phyloP scores from a whole-genome alignment of 1,284 basidiomycete genomes.

The Rugosomyces carneus region DNA sequence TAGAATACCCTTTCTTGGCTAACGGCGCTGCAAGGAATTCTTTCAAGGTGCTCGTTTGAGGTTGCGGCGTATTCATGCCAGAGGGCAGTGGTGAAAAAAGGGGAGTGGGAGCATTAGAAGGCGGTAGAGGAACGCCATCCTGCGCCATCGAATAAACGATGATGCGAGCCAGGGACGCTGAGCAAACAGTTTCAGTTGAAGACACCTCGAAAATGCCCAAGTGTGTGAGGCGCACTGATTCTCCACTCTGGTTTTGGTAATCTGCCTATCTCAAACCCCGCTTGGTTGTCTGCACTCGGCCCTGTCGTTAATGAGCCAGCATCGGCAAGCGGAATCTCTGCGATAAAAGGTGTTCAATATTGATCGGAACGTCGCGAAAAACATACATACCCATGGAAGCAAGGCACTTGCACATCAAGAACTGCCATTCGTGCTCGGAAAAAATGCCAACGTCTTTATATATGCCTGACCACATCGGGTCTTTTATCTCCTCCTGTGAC shows the following conservation, averaged over 20 bases:
- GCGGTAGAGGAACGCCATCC: conserved; percentile 58
- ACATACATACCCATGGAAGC: conserved; percentile 70
- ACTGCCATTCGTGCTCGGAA: conserved; percentile 80
- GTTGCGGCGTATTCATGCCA: conserved; percentile 51
- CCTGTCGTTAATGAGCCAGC: conserved; percentile 67
- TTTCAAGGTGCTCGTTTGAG: conserved; percentile 37
- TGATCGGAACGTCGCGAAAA: background rate
- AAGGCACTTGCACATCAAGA: conserved; percentile 90
- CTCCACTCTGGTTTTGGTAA: conserved; percentile 65
- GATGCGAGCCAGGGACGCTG: conserved; percentile 78
- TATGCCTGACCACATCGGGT: conserved; percentile 58
- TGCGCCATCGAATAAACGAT: conserved; percentile 88
- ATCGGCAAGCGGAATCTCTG: conserved; percentile 69
- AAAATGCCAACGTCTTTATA: conserved; percentile 85
- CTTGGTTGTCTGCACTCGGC: conserved; percentile 59
- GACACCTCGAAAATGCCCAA: background rate
- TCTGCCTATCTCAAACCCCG: conserved; percentile 59
- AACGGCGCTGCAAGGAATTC: conserved; percentile 63
- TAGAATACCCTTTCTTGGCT: conserved; percentile 32
- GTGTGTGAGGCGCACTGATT: conserved; percentile 43
- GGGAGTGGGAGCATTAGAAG: conserved; percentile 50
- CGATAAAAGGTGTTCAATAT: background rate
- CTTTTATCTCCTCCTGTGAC: conserved; percentile 38
- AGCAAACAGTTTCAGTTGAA: background rate
- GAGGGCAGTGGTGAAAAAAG: conserved; percentile 60